Evolutionary conservation across 2,329 filamentous ascomycete genomes (phyloP).

Genomic region (Chaetomiaceae sp.): DNA sequence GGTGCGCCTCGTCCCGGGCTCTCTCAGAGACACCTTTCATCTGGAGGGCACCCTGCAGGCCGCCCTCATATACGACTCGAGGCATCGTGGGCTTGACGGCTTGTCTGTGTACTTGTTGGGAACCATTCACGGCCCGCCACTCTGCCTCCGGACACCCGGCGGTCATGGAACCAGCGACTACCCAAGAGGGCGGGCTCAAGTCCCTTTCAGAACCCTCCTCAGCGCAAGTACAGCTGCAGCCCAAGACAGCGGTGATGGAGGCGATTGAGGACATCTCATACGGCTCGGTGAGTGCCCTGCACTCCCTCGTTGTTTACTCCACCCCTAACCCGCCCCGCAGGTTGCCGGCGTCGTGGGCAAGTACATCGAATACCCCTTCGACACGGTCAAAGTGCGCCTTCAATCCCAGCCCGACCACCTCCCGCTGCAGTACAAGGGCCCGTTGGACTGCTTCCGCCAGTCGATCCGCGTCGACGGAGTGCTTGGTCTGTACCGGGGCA

Average conservation of each 20-base stretch:
- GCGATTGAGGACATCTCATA: slow-evolving; percentile 82
- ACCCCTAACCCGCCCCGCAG: slow-evolving; percentile 36
- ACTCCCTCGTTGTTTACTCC: background rate
- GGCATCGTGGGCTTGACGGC: background rate
- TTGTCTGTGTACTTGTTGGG: background rate
- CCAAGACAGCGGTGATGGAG: slow-evolving; percentile 47
- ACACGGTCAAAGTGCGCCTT: slow-evolving; percentile 94
- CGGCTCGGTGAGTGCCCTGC: slow-evolving; percentile 61
- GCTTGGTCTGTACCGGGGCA: slow-evolving; percentile 78
- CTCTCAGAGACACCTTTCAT: background rate
- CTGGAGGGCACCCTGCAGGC: background rate
- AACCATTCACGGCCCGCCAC: background rate
- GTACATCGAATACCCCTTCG: slow-evolving; percentile 97
- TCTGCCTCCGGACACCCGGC: background rate
- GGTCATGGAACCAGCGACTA: slow-evolving; percentile 23
- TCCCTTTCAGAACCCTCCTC: slow-evolving; percentile 10
- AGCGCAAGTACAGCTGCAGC: slow-evolving; percentile 8
- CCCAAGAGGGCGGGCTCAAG: slow-evolving; percentile 16
- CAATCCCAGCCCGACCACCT: slow-evolving; percentile 89
- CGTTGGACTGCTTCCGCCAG: slow-evolving; percentile 88
- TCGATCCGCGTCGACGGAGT: slow-evolving; percentile 75
- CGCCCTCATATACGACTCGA: background rate
- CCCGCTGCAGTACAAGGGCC: slow-evolving; percentile 75
- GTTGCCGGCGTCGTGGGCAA: slow-evolving; percentile 83
- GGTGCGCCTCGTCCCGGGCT: background rate